Conservation (phyloP, 176 grass and related monocot species). For the Otatea glauca region DNA sequence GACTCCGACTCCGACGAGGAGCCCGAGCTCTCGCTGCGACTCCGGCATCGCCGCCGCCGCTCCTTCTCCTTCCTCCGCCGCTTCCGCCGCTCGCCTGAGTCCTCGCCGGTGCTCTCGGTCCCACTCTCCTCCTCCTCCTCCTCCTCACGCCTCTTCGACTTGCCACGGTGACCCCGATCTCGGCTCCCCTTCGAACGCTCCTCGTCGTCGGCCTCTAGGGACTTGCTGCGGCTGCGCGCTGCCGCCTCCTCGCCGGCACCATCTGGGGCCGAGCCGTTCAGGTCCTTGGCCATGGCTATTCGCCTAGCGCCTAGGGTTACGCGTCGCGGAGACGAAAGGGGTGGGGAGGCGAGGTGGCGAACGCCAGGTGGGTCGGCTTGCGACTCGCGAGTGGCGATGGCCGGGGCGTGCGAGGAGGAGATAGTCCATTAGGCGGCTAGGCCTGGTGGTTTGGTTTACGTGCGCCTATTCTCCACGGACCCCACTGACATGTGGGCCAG, state of each 20-base stretch:
- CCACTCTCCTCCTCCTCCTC: slow-evolving; percentile 26
- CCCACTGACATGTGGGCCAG: not conserved
- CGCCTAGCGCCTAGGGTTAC: slow-evolving; percentile 48
- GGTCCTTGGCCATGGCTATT: slow-evolving; percentile 52
- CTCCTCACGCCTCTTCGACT: slow-evolving; percentile 56
- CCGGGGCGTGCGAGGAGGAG: not conserved
- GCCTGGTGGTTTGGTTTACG: not conserved
- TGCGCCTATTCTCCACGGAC: not conserved
- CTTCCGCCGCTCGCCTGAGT: slow-evolving; percentile 54
- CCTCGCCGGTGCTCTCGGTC: slow-evolving; percentile 54
- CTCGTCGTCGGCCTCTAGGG: slow-evolving; percentile 39
- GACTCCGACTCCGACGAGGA: slow-evolving; percentile 49
- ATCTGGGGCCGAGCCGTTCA: slow-evolving; percentile 35
- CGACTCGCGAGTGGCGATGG: not conserved
- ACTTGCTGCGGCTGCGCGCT: slow-evolving; percentile 48
- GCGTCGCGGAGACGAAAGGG: not conserved
- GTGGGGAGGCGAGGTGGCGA: slow-evolving; percentile 4
- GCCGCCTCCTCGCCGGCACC: slow-evolving; percentile 25
- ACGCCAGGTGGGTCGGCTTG: slow-evolving; percentile 19
- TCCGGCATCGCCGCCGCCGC: slow-evolving; percentile 44
- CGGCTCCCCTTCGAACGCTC: slow-evolving; percentile 43
- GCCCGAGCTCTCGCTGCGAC: slow-evolving; percentile 61
- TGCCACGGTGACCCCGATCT: slow-evolving; percentile 43
- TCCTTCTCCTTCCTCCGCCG: slow-evolving; percentile 67
- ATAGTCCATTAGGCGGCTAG: not conserved